Conservation (phyloP, 2,329 filamentous ascomycete genomes). For the Aaosphaeria pasadenensis region DNA sequence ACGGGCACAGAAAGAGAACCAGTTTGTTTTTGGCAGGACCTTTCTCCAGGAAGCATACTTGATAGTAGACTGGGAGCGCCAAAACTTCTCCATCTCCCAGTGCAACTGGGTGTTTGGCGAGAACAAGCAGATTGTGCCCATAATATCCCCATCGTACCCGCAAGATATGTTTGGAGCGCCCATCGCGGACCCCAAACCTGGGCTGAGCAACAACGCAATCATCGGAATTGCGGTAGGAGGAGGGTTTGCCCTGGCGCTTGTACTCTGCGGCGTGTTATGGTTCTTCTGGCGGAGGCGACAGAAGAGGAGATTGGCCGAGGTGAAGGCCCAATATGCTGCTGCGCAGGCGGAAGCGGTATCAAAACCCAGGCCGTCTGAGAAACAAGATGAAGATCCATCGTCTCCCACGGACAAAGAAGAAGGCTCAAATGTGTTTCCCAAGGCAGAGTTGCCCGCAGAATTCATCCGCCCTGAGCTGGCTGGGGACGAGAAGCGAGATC, state of each 20-base stretch:
- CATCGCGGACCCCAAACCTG: slow-evolving; percentile 1
- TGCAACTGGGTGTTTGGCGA: slow-evolving; percentile 29
- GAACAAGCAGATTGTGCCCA: slow-evolving; percentile 26
- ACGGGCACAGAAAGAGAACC: slow-evolving; percentile 50
- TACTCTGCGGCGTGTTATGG: slow-evolving; percentile 28
- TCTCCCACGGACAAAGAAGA: slow-evolving; percentile 20
- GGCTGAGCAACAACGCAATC: slow-evolving; percentile 34
- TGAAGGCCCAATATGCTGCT: slow-evolving; percentile 22
- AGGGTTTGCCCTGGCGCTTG: slow-evolving; percentile 31
- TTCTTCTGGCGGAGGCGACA: slow-evolving; percentile 32
- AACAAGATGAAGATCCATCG: slow-evolving; percentile 13
- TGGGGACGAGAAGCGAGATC: slow-evolving; percentile 13
- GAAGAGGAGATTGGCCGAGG: slow-evolving; percentile 13
- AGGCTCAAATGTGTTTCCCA: slow-evolving; percentile 38
- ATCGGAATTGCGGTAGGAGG: slow-evolving; percentile 44
- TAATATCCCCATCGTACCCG: slow-evolving; percentile 27
- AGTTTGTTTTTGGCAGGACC: slow-evolving; percentile 63
- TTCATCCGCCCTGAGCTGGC: slow-evolving; percentile 22
- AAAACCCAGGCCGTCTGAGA: slow-evolving; percentile 15
- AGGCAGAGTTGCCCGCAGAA: slow-evolving; percentile 43
- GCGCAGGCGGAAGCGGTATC: slow-evolving; percentile 12
- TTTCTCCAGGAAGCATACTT: slow-evolving; percentile 68
- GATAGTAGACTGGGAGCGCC: slow-evolving; percentile 48
- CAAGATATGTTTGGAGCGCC: slow-evolving; percentile 1
- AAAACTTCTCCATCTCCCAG: slow-evolving; percentile 46